Percentiles rank a stretch among this genome's conserved stretches.
Evolutionary conservation across 306 rosid species (phyloP).

Genomic region (Castanopsis chinensis): DNA sequence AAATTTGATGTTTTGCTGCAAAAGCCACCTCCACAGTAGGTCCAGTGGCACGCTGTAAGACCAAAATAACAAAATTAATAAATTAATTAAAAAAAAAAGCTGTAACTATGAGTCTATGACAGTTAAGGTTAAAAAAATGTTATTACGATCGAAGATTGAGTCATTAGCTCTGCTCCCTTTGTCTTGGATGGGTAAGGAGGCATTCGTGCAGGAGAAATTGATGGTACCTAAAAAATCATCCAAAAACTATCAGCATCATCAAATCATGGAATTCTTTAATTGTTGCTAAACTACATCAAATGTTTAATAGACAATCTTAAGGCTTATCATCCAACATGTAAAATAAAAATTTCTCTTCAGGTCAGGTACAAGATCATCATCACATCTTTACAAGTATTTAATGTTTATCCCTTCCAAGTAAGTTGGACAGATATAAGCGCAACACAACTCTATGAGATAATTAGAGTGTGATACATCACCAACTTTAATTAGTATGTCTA

Average conservation of each 20-base stretch:
- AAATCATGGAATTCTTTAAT: constrained; percentile 2
- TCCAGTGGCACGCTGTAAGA: constrained; percentile 72
- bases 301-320: neutral
- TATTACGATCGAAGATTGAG: constrained; percentile 63
- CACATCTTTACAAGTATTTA: neutral
- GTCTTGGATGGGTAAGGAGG: constrained; percentile 50
- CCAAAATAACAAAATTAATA: constrained; percentile 11
- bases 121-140: neutral
- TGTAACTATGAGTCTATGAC: neutral
- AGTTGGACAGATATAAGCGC: neutral
- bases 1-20: constrained; percentile 69
- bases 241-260: constrained; percentile 23
- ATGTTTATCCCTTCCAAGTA: neutral
- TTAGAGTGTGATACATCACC: neutral
- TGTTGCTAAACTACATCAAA: constrained; percentile 1
- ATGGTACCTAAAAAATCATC: constrained; percentile 50
- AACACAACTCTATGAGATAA: neutral
- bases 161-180: constrained; percentile 33
- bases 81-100: neutral
- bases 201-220: constrained; percentile 48
- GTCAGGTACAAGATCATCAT: constrained; percentile 11
- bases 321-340: neutral
- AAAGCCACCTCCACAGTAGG: constrained; percentile 72
- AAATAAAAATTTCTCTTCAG: neutral
- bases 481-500: neutral